A percentile compares a stretch with the other conserved stretches of the same genome.
Evolutionary conservation across 2,329 filamentous ascomycete species (phyloP).

Genomic region (Cadophora gregata): DNA sequence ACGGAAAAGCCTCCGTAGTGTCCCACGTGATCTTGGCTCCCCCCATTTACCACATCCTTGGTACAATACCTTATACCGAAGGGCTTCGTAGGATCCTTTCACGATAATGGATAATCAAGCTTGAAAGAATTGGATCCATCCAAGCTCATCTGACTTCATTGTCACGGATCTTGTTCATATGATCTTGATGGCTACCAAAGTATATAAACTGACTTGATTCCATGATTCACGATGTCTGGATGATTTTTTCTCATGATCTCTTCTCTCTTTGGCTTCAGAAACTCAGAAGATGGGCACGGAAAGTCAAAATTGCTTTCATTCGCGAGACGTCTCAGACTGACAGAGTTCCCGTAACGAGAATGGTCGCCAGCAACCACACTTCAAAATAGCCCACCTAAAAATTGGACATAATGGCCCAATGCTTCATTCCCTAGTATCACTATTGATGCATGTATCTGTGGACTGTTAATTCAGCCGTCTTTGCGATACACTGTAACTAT

Average conservation of each 20-base stretch:
- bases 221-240: too few species aligned
- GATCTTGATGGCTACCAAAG: too few species aligned
- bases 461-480: neutral
- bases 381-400: neutral
- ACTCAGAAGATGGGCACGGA: too few species aligned
- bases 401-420: neutral
- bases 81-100: too few species aligned
- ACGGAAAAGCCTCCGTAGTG: slow-evolving; percentile 6
- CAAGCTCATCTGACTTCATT: too few species aligned
- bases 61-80: too few species aligned
- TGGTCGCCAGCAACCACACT: neutral
- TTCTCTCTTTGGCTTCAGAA: too few species aligned
- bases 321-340: neutral
- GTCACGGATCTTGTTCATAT: too few species aligned
- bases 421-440: neutral
- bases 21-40: slow-evolving; percentile 3
- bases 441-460: neutral
- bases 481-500: neutral
- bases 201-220: too few species aligned
- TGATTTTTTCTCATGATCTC: too few species aligned
- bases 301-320: neutral
- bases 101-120: too few species aligned
- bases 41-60: neutral
- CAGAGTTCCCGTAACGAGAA: neutral
- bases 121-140: too few species aligned